Conservation (phyloP, 306 rosid genomes). For the Trifolium subterraneum region DNA sequence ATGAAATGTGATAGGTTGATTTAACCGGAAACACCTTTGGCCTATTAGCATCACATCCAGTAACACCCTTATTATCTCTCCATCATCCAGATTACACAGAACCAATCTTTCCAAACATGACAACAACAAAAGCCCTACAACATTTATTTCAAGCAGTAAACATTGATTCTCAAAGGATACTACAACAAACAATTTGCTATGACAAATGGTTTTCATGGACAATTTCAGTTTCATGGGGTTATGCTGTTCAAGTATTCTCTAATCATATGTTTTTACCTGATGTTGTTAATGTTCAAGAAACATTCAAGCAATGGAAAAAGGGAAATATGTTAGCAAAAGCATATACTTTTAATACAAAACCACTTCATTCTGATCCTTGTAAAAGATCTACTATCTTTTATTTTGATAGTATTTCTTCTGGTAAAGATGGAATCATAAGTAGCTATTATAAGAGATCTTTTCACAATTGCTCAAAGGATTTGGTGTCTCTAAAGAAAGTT, state of each 20-base stretch:
- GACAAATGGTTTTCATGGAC: slow-evolving; percentile 87
- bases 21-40: slow-evolving; percentile 75
- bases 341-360: slow-evolving; percentile 60
- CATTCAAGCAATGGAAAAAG: slow-evolving; percentile 74
- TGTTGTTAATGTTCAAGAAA: slow-evolving; percentile 59
- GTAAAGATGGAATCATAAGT: slow-evolving; percentile 49
- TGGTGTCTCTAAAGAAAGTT: slow-evolving; percentile 59
- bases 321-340: slow-evolving; percentile 49
- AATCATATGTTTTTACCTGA: slow-evolving; percentile 59
- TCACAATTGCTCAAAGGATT: slow-evolving; percentile 61
- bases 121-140: slow-evolving; percentile 56
- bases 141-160: slow-evolving; percentile 64
- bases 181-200: slow-evolving; percentile 86
- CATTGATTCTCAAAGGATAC: slow-evolving; percentile 70
- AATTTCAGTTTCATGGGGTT: slow-evolving; percentile 88
- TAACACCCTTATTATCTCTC: slow-evolving; percentile 73
- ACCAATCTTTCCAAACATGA: slow-evolving; percentile 85
- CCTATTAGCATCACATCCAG: slow-evolving; percentile 80
- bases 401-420: slow-evolving; percentile 53
- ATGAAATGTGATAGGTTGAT: slow-evolving; percentile 62
- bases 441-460: slow-evolving; percentile 62
- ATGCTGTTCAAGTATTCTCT: slow-evolving; percentile 74
- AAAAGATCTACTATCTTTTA: slow-evolving; percentile 69
- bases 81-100: slow-evolving; percentile 68
- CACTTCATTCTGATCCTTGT: slow-evolving; percentile 61